phyloP scores from a whole-genome alignment of 2,329 filamentous ascomycete species.

The Colletotrichum cordylinicola region DNA sequence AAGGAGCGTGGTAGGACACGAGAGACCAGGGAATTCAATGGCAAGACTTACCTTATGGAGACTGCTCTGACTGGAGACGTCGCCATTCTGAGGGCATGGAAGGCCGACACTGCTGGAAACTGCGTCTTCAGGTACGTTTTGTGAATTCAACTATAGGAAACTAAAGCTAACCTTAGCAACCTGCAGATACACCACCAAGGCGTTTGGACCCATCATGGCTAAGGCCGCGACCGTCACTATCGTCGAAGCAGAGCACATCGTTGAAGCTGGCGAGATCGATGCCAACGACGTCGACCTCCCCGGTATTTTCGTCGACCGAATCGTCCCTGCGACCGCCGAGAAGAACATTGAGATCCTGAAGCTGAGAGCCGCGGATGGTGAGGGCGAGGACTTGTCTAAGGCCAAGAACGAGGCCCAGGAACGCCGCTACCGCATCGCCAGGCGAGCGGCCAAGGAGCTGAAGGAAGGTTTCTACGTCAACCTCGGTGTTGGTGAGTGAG shows the following conservation, averaged over 20 bases:
- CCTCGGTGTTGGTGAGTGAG: conserved; percentile 64
- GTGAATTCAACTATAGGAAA: background rate
- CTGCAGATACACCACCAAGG: conserved; percentile 71
- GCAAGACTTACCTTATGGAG: conserved; percentile 78
- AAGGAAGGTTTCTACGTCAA: conserved; percentile 84
- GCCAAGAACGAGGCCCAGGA: conserved; percentile 52
- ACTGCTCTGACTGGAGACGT: conserved; percentile 78
- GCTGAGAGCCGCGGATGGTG: conserved; percentile 50
- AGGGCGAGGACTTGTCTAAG: conserved; percentile 30
- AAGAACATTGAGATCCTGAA: conserved; percentile 78
- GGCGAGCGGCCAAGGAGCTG: conserved; percentile 79
- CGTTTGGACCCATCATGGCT: conserved; percentile 79
- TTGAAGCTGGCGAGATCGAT: conserved; percentile 74
- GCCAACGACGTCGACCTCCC: conserved; percentile 80
- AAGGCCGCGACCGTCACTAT: conserved; percentile 81
- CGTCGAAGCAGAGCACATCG: conserved; percentile 86
- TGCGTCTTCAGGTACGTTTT: conserved; percentile 72
- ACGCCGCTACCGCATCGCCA: conserved; percentile 75
- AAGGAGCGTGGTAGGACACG: conserved; percentile 69
- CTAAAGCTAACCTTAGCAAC: background rate
- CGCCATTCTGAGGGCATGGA: conserved; percentile 78
- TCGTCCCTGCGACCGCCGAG: conserved; percentile 74
- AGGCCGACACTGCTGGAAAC: conserved; percentile 78
- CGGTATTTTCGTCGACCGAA: conserved; percentile 82
- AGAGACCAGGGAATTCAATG: conserved; percentile 76